Conservation (phyloP, 495 filamentous ascomycete species). For the Penicillium manginii region DNA sequence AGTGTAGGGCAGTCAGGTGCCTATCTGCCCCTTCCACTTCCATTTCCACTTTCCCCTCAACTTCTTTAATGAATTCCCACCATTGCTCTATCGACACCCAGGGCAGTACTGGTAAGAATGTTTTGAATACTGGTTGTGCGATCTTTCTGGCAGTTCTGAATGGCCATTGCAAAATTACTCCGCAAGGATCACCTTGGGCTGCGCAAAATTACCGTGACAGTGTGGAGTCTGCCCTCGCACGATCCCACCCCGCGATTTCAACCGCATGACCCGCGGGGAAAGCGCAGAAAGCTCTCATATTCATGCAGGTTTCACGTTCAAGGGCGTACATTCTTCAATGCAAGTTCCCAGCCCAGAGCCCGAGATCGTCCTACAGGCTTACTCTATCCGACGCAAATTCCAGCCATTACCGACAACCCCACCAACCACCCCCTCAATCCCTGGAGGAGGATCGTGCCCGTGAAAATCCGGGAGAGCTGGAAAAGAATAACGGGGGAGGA, state of each 20-base stretch:
- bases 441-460: conserved; percentile 8
- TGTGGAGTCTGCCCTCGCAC: neutral
- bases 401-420: conserved; percentile 8
- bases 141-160: too few relatives aligned
- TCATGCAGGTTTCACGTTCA: conserved; percentile 8
- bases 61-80: too few relatives aligned
- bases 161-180: neutral
- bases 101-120: too few relatives aligned
- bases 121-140: too few relatives aligned
- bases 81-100: too few relatives aligned
- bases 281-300: neutral
- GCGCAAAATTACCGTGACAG: neutral
- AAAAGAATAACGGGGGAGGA: neutral
- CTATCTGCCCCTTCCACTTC: too few relatives aligned
- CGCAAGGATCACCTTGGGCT: neutral
- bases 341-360: neutral
- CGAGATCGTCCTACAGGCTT: conserved; percentile 10
- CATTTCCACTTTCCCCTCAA: too few relatives aligned
- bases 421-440: conserved; percentile 2
- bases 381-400: conserved; percentile 12
- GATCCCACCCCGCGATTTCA: conserved; percentile 3
- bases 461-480: conserved; percentile 14
- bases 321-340: neutral
- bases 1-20: too few relatives aligned
- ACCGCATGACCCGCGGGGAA: conserved; percentile 8